phyloP scores from a whole-genome alignment of 78 protist species.

The Dictyostelium capitatum region DNA sequence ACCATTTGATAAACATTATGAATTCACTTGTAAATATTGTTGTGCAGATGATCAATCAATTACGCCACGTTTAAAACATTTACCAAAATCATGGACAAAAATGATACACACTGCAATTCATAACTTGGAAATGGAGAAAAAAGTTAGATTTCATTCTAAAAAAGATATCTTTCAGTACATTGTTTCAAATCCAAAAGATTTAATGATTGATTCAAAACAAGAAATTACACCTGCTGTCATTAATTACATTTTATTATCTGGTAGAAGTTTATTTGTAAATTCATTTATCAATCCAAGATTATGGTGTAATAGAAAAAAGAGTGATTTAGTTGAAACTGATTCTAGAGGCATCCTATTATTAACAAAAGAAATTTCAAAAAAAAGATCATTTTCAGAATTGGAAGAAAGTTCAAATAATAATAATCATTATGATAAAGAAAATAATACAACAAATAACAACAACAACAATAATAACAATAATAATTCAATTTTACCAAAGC shows the following conservation, averaged over 20 bases:
- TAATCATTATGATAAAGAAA: not conserved
- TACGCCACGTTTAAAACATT: slow-evolving; percentile 25
- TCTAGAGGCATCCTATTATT: slow-evolving; percentile 31
- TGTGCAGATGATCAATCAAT: not conserved
- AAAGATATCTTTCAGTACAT: slow-evolving; percentile 69
- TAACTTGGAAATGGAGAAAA: slow-evolving; percentile 61
- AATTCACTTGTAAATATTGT: slow-evolving; percentile 54
- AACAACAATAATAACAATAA: not conserved
- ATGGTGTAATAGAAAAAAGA: slow-evolving; percentile 80
- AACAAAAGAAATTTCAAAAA: slow-evolving; percentile 45
- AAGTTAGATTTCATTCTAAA: slow-evolving; percentile 48
- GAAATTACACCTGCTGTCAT: slow-evolving; percentile 18
- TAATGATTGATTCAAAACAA: slow-evolving; percentile 65
- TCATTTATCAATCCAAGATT: slow-evolving; percentile 21
- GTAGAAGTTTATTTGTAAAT: slow-evolving; percentile 64
- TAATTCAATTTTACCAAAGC: not conserved
- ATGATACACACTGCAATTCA: slow-evolving; percentile 66
- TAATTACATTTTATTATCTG: slow-evolving; percentile 50
- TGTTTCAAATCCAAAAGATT: slow-evolving; percentile 33
- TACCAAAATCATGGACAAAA: slow-evolving; percentile 74
- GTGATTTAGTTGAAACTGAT: slow-evolving; percentile 45
- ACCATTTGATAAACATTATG: slow-evolving; percentile 73
- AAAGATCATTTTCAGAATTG: not conserved
- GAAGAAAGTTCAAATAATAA: not conserved
- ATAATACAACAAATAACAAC: no score